Evolutionary conservation across 2,329 filamentous ascomycete genomes (phyloP).

Genomic region (Epichloe scottii): DNA sequence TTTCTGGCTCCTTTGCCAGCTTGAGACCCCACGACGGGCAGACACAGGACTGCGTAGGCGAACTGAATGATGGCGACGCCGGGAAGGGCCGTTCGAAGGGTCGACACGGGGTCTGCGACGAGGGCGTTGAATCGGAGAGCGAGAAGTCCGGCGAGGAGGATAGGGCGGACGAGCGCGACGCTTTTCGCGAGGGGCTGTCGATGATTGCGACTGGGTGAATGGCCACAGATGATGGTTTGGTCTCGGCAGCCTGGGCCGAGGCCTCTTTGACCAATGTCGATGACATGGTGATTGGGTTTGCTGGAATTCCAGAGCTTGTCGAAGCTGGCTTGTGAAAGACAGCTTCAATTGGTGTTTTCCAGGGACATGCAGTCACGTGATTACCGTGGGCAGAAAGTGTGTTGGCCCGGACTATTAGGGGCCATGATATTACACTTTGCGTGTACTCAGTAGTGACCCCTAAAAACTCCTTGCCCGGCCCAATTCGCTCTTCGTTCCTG

Average conservation of each 20-base stretch:
- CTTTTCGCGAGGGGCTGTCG: slow-evolving; percentile 26
- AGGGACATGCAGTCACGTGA: not conserved
- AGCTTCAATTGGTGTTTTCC: too few species aligned
- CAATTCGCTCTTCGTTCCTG: too few species aligned
- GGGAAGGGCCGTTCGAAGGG: slow-evolving; percentile 48
- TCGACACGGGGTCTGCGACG: slow-evolving; percentile 55
- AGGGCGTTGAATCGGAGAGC: slow-evolving; percentile 51
- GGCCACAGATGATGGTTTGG: slow-evolving; percentile 15
- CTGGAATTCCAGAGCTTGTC: slow-evolving; percentile 13
- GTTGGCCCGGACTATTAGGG: too few species aligned
- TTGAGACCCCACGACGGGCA: slow-evolving; percentile 46
- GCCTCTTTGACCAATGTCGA: slow-evolving; percentile 20
- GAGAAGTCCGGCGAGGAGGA: slow-evolving; percentile 52
- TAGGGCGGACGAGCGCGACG: slow-evolving; percentile 55
- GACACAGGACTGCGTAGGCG: slow-evolving; percentile 47
- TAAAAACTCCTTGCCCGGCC: too few species aligned
- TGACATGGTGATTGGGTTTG: slow-evolving; percentile 28
- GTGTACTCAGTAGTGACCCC: too few species aligned
- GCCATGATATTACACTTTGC: too few species aligned
- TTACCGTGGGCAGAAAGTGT: not conserved
- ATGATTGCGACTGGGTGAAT: slow-evolving; percentile 27
- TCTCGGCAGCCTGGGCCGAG: slow-evolving; percentile 16
- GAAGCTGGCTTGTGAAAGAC: not conserved
- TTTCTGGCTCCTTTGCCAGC: slow-evolving; percentile 32
- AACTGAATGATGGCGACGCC: slow-evolving; percentile 53